These are phyloP conservation scores for Diddensiella caesifluorescens DNA, from an alignment of 805 yeast genomes.

Conservation along the genomic window DNA sequence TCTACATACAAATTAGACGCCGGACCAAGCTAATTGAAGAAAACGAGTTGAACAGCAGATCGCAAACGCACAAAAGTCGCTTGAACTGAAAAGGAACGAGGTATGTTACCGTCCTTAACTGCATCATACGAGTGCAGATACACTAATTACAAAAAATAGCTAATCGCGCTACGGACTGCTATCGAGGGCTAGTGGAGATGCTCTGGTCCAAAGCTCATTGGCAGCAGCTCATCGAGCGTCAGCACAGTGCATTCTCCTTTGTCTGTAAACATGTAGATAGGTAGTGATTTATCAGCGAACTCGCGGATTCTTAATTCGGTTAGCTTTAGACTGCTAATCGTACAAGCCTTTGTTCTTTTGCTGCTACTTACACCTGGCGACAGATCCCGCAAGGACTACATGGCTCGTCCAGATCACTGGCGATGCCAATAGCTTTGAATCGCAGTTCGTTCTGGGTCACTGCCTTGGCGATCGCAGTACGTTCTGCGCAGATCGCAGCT, in stretches of 20 bases:
- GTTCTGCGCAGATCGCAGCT: slow-evolving; percentile 71
- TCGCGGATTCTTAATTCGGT: no score
- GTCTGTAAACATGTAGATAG: slow-evolving; percentile 63
- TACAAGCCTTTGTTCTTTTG: not conserved
- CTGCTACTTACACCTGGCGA: slow-evolving; percentile 53
- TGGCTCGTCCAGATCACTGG: slow-evolving; percentile 52
- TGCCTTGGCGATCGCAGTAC: slow-evolving; percentile 58
- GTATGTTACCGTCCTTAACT: not conserved
- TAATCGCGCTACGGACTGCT: slow-evolving; percentile 10
- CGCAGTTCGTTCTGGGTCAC: slow-evolving; percentile 33
- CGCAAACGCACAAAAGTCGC: slow-evolving; percentile 44
- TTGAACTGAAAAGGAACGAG: slow-evolving; percentile 57
- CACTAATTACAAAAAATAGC: slow-evolving; percentile 5
- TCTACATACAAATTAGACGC: not conserved
- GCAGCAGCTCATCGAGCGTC: slow-evolving; percentile 61
- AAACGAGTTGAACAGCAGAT: slow-evolving; percentile 69
- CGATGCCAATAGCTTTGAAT: slow-evolving; percentile 60
- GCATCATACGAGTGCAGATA: not conserved
- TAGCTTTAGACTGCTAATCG: not conserved
- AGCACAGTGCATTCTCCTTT: slow-evolving; percentile 35
- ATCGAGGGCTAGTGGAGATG: slow-evolving; percentile 4
- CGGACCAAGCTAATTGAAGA: slow-evolving; percentile 16
- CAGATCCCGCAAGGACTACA: slow-evolving; percentile 94
- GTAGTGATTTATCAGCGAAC: slow-evolving; percentile 29
- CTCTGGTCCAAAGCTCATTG: slow-evolving; percentile 84